A percentile compares a stretch with the other conserved stretches of the same genome.
Conservation (phyloP, 176 grass and related monocot genomes). For the Triticum timopheevii region DNA sequence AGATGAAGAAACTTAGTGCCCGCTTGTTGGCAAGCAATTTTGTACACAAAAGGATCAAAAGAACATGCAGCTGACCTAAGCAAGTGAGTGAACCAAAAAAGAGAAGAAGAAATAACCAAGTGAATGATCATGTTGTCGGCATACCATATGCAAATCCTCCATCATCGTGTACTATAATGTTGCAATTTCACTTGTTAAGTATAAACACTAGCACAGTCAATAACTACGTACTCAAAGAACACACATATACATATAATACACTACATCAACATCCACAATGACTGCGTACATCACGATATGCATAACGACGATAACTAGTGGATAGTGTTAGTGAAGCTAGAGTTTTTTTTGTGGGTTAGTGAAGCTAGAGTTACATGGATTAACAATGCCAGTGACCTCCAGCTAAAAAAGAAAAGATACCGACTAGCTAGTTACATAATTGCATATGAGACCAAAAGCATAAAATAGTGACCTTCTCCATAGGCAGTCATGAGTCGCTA, state of each 20-base stretch:
- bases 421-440: too few relatives aligned
- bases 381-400: background rate
- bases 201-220: background rate
- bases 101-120: background rate
- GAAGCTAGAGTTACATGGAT: background rate
- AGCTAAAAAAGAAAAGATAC: too few relatives aligned
- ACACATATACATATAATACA: background rate
- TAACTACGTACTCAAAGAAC: background rate
- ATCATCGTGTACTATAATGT: background rate
- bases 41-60: background rate
- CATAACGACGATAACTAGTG: background rate
- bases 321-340: background rate
- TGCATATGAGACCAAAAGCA: too few relatives aligned
- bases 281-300: background rate
- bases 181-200: background rate
- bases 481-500: too few relatives aligned
- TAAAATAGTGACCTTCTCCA: too few relatives aligned
- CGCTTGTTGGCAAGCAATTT: background rate
- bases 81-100: too few relatives aligned
- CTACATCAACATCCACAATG: background rate
- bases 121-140: background rate
- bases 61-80: background rate
- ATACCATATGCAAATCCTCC: background rate
- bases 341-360: background rate
- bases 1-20: background rate